A percentile compares a stretch with the other conserved stretches of the same genome.
These are phyloP conservation scores for Ceratobasidium sp. DNA, from an alignment of 1,284 basidiomycete species.

Conservation along the genomic window DNA sequence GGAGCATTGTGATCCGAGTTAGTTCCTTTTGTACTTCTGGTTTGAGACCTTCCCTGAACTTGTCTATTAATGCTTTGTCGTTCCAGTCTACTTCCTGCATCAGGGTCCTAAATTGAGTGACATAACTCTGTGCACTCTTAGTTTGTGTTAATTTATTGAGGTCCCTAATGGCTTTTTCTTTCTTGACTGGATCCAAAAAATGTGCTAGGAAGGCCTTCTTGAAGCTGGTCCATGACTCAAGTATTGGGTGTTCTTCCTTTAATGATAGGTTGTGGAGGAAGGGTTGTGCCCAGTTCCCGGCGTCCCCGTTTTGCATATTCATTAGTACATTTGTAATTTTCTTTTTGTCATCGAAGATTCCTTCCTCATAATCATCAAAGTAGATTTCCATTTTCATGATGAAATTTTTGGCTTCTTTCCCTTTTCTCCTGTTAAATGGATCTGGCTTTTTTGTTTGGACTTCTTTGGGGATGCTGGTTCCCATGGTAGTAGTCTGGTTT, in stretches of 20 bases:
- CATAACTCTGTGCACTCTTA: background rate
- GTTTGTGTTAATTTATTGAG: background rate
- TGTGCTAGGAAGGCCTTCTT: background rate
- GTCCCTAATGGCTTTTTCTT: background rate
- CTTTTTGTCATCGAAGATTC: background rate
- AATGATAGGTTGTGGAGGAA: background rate
- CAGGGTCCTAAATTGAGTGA: background rate
- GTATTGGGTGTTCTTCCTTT: background rate
- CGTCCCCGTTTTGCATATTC: background rate
- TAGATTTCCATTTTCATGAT: background rate
- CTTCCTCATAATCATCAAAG: conserved; percentile 3
- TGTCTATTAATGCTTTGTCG: background rate
- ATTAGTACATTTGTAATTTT: background rate
- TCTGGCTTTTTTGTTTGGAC: background rate
- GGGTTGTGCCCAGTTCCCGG: background rate
- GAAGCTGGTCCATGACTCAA: background rate
- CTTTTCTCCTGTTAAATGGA: background rate
- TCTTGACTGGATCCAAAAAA: background rate
- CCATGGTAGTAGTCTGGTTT: background rate
- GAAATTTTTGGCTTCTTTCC: background rate
- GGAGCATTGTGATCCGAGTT: background rate
- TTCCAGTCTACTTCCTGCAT: conserved; percentile 16
- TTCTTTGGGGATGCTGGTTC: conserved; percentile 2
- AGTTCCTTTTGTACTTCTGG: background rate
- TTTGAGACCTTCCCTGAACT: background rate